Evolutionary conservation across 2,329 filamentous ascomycete genomes (phyloP), one percentile per base, ranked within the genome.

Genomic region (Colletotrichum cordylinicola): DNA sequence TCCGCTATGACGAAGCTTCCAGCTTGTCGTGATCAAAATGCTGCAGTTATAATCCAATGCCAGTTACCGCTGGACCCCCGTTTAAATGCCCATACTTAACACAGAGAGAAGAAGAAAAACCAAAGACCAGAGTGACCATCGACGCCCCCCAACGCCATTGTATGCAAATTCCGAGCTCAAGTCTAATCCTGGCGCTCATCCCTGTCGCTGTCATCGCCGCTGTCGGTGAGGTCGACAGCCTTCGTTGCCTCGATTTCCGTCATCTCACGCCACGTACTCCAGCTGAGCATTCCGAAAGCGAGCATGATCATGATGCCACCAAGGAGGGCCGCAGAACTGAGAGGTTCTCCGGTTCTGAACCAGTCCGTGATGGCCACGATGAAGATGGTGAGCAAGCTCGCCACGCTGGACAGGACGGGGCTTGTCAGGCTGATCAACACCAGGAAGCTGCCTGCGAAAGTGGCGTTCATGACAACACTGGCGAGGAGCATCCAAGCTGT

Each of bases 211-310:
- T 89, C 87, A 52, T 88, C 87, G 60, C 87, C 88, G 18, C 75
- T 77, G 64, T 88, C 87, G 16, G 85, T 85, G 72, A 87, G 81
- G 70, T 89, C 87, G 4, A 87, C 84, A 8, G 82, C 83, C 80
- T 89, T 92, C 81, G 92, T 93, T 78, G 89, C 89, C 80, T 93
- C 91, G 79, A 98, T 95, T 84, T 98, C 95, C 61, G 93, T 91
- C 93, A 98, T 96, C 87, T 99, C 97, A 67, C 93, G 91, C 86
- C 96, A 99, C 1, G 96, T 98, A 78, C 95, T 97, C 92, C 93
- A 98, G 80, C 93, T 96, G 60, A 99, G 85, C 81, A 98, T 89
- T n/a, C 93, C 84, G 83, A 99, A 99, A 0, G 97, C 97, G 2
- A 91, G 89, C 74, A 98, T 94, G 81, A 99, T 99, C 80, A 98